Base-by-base conservation (phyloP, 345 rosid species). In the Melaleuca alternifolia region DNA sequence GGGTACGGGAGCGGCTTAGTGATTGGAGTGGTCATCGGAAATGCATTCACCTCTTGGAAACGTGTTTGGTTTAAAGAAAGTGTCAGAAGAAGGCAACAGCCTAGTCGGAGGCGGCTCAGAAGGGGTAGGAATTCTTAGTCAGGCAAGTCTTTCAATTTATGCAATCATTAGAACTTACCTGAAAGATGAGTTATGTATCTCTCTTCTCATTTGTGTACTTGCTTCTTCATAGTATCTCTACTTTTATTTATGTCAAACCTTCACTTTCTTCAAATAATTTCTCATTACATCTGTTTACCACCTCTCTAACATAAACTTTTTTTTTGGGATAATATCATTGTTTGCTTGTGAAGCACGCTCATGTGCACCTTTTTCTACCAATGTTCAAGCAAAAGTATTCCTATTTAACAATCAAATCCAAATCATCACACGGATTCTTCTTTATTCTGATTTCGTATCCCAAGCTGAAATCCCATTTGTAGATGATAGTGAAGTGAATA, bases 1-100 rank as follows among this genome's bases (percentile, higher is more conserved):
- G 90, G 91, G 23, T 91, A 50, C 18, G 89, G 85, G 86, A 51
- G 89, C 2, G 84, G 93, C 9, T n/a, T 89, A 13, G 50, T 87
- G 1, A 23, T 84, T 41, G 91, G 91, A 26, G 15, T 52, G n/a
- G 61, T 56, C 41, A 16, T 77, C 18, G 90, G 86, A 54, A 13
- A 65, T 77, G 51, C 33, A 7, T 65, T 85, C 51, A 51, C 7
- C n/a, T 28, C 61, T 1, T 75, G 12, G 28, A 79, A 88, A 57
- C 57, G 56, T 7, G 59, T 50, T 41, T 87, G 90, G 90, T n/a
- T 90, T 51, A 57, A 21, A 50, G 54, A 5, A 28, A 85, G n/a
- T 37, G 57, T 62, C 9, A 59, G 48, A 13, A 54, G 50, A 4
- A 51, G 7, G 75, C 24, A 52, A 50, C 28, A 30, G 3, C 57